Evolutionary conservation across 352 stramenopile genomes (phyloP), one percentile per base, ranked within the genome.

Genomic region (Globisporangium alternatum): DNA sequence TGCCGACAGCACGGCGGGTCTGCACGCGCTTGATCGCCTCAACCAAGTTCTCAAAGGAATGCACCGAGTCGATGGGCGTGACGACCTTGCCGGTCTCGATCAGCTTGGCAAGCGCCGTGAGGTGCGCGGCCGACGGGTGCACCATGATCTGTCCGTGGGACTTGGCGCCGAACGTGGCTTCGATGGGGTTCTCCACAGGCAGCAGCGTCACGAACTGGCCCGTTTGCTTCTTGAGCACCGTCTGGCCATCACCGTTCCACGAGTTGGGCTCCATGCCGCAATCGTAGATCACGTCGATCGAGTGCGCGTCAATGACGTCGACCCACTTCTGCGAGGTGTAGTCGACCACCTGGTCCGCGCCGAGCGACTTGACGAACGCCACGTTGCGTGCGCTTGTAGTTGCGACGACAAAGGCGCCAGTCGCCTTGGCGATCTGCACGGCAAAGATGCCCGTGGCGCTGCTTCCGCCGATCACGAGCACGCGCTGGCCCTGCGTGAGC

Each of bases 391-490:
- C 44, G 54, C 78, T 87, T 12, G 59, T 60, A 0, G 74, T 84
- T 0, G 65, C 66, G 58, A 83, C 74, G 19, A 76, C 69, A 52
- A 69, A 52, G 7, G 69, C 68, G 1, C 62, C 72, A 0, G 68
- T 8, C 0, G 56, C 67, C 66, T 86, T 86, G 35, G 81, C 78
- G 54, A 91, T 68, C 56, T 90, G 82, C 5, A 89, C 58, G 13
- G 48, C 84, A n/a, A 81, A 74, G 10, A 77, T 22, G 8, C 81
- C 84, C 9, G 70, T 82, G 49, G 75, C 71, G 28, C 80, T 75
- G 62, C 74, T 80, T 6, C 80, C 80, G 8, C 78, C 78, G 57
- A 87, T 68, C 39, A 89, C 68, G 9, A 91, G 64, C 53, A 88
- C 62, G 6, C 61, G 58, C 33, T 53, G 47, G 25, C 72, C 72